Base-by-base conservation (phyloP, 768 basidiomycete genomes). In the Austroboletus festivus region DNA sequence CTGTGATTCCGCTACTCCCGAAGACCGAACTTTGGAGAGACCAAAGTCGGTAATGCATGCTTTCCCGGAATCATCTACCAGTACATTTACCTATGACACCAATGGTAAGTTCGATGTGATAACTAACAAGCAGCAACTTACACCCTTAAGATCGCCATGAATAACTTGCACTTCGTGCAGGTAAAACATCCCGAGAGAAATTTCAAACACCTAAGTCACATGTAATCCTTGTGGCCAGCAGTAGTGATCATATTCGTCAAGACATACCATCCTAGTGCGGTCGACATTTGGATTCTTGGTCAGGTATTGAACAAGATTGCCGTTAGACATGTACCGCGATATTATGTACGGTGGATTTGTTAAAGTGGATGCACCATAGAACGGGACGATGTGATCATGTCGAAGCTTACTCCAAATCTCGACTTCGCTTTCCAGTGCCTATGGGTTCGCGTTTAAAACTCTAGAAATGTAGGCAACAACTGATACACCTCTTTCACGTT, bases 41-140 rank as follows among this genome's bases (percentile, higher is more conserved):
- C 70, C 70, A 44, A 71, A 71, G 44, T 71, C 65, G 18, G 67
- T 56, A 20, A 71, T 53, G 40, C 63, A 52, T 6, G 65, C 68
- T 18, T 67, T 58, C 12, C 54, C 54, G 5, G 53, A 41, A 52
- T 69, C 68, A 37, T 65, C 59, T 24, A 71, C 57, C 5, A 71
- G 51, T 8, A 71, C 58, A 37, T 69, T 71, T 1, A 57, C 55
- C 70, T 71, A 44, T 42, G 30, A 34, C 3, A 10, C 6, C 2
- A 28, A 28, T 11, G 11, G n/a, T 1, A 6, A 10, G 7, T 35
- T 18, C 46, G 45, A 8, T 8, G 18, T 19, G 18, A 21, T 18
- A 30, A 3, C 1, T 5, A 20, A 38, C 26, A 26, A 8, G 15
- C 1, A 24, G 21, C 8, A 5, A 45, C 61, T 23, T 38, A 65